Base-by-base conservation (phyloP, 202 grass and related monocot species). In the Zoysia matrella region DNA sequence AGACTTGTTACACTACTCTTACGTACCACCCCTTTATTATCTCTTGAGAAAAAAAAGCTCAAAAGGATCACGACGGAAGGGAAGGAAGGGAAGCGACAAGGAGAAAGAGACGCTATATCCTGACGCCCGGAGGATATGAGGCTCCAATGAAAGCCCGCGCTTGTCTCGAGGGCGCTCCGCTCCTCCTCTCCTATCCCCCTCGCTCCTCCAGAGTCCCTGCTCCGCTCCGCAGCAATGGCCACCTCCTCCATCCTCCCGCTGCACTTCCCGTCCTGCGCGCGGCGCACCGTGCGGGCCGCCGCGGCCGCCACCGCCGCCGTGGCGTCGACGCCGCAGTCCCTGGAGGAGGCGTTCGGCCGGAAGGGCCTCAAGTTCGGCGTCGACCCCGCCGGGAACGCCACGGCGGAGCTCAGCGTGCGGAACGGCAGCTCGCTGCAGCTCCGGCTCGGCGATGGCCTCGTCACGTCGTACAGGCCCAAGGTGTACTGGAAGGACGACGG, bases 391-490 rank as follows among this genome's bases (percentile, higher is more conserved):
- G 87, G 77, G 50, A 86, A 78, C 1, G 60, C 75, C 4, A 78
- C 92, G 13, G 88, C 92, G 11, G 92, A 93, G 84, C 88, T 98
- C 12, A 91, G 81, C 13, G 88, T 98, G 39, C 82, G 95, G 60
- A 98, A 98, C 73, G 90, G 88, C 10, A 98, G 95, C 76, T 95
- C 95, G n/a, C 88, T 94, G 51, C 85, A 71, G 10, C 83, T 98
- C 16, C 86, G 90, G 14, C 84, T 95, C 52, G 71, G 78, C 43
- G 95, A 98, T 72, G 95, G 86, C 7, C 81, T 98, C 53, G 86
- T 98, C 84, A 95, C 95, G 1, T 98, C 95, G 50, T 98, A 95
- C 84, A 84, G 85, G 47, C 95, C 95, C 36, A 93, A 98, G 86
- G 92, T 98, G 63, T 88, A 71, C 82, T 95, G 92, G 95, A 91